A percentile compares a stretch with the other conserved stretches of the same genome.
Evolutionary conservation across 1,139 yeast genomes (phyloP).

Genomic region (Debaryomyces singareniensis): DNA sequence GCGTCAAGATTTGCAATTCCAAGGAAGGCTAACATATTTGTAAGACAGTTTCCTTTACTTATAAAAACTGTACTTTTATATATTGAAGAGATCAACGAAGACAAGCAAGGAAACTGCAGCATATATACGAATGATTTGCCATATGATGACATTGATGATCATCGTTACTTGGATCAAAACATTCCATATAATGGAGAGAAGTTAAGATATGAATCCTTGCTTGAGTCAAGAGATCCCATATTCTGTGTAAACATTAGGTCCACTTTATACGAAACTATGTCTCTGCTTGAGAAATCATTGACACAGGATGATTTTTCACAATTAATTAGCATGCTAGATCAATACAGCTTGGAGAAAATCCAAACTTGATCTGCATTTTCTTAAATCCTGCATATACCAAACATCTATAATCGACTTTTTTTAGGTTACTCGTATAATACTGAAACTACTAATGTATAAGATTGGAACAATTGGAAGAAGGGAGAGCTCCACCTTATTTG

Average conservation of each 20-base stretch:
- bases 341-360: constrained; percentile 28
- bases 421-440: too few species aligned
- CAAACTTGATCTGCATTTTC: constrained; percentile 6
- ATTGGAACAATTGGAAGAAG: too few species aligned
- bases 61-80: constrained; percentile 52
- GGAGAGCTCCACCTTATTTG: too few species aligned
- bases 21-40: constrained; percentile 12
- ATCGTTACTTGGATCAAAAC: constrained; percentile 38
- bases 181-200: constrained; percentile 55
- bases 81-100: constrained; percentile 70
- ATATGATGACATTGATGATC: constrained; percentile 48
- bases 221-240: constrained; percentile 50
- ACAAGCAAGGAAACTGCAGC: constrained; percentile 51
- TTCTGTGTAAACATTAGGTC: constrained; percentile 41
- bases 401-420: too few species aligned
- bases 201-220: constrained; percentile 41
- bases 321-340: constrained; percentile 22
- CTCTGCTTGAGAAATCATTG: constrained; percentile 14
- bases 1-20: constrained; percentile 23
- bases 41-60: constrained; percentile 22
- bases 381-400: too few species aligned
- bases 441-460: too few species aligned
- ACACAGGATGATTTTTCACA: constrained; percentile 19
- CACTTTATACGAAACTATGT: constrained; percentile 17
- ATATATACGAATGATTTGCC: constrained; percentile 55